These are phyloP conservation scores for Chlorella sp. DNA, from an alignment of 139 green algal genomes.

Conservation along the genomic window DNA sequence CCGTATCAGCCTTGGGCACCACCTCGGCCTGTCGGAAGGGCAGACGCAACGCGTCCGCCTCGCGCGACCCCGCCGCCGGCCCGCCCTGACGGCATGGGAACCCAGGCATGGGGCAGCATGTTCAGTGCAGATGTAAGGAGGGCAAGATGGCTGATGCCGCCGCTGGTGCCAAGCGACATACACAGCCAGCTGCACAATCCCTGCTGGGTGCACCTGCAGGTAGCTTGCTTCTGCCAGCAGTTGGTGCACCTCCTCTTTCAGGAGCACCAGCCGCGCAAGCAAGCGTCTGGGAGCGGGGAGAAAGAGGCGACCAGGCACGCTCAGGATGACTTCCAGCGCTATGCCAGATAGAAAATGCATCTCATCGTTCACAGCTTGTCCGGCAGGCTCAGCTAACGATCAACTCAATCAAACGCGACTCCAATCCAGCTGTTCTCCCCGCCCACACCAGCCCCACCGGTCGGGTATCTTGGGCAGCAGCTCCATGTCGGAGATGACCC, in stretches of 20 bases:
- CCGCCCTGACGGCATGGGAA: not conserved
- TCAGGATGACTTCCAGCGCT: too few relatives aligned
- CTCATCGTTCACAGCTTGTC: not conserved
- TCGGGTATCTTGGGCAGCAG: conserved; percentile 16
- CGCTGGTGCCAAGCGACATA: too few relatives aligned
- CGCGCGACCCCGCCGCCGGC: not conserved
- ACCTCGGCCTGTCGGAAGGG: conserved; percentile 3
- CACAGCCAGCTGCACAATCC: too few relatives aligned
- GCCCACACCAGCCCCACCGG: not conserved
- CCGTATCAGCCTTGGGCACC: not conserved
- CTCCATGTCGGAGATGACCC: conserved; percentile 31
- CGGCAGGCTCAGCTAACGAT: not conserved
- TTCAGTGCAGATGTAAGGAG: too few relatives aligned
- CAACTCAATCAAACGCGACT: too few relatives aligned
- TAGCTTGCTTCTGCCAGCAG: conserved; percentile 4
- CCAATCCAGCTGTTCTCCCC: too few relatives aligned
- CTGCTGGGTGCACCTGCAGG: too few relatives aligned
- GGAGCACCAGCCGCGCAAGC: conserved; percentile 28
- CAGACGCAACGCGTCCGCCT: not conserved
- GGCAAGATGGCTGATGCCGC: too few relatives aligned
- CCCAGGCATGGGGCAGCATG: too few relatives aligned
- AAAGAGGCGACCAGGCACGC: not conserved
- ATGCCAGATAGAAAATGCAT: too few relatives aligned
- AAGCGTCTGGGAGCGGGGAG: not conserved
- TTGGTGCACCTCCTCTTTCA: conserved; percentile 23